These are phyloP conservation scores for Solanum hybrid DNA, from an alignment of 305 asterid species.

Conservation along the genomic window DNA sequence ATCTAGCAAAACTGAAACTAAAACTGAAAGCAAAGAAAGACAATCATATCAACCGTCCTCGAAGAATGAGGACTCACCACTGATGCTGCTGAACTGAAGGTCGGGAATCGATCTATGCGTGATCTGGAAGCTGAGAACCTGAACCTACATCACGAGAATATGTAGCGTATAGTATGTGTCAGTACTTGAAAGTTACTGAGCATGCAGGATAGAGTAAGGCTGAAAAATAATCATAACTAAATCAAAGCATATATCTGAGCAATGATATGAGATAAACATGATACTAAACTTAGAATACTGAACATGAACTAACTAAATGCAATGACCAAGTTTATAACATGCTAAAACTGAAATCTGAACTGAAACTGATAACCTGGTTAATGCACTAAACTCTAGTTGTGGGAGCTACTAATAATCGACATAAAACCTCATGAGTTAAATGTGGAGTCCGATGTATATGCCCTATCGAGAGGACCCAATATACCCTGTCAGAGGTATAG, in stretches of 20 bases:
- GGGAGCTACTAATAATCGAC: background rate
- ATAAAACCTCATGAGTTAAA: background rate
- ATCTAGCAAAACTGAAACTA: background rate
- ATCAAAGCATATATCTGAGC: background rate
- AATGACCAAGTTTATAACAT: background rate
- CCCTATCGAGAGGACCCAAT: background rate
- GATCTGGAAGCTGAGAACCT: background rate
- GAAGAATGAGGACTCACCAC: background rate
- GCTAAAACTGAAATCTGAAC: background rate
- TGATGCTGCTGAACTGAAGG: background rate
- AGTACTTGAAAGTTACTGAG: background rate
- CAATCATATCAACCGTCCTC: background rate
- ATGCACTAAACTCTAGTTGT: background rate
- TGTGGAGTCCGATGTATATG: background rate
- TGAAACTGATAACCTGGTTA: background rate
- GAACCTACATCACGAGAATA: background rate
- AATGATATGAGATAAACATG: background rate
- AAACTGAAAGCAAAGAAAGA: background rate
- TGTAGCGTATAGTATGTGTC: background rate
- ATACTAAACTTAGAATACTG: background rate
- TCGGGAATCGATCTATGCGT: background rate
- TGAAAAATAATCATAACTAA: background rate
- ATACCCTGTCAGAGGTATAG: background rate
- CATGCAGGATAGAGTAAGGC: background rate
- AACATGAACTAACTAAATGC: background rate